Conservation (phyloP, 371 early-diverging fungal species). For the Rhizopus sp. region DNA sequence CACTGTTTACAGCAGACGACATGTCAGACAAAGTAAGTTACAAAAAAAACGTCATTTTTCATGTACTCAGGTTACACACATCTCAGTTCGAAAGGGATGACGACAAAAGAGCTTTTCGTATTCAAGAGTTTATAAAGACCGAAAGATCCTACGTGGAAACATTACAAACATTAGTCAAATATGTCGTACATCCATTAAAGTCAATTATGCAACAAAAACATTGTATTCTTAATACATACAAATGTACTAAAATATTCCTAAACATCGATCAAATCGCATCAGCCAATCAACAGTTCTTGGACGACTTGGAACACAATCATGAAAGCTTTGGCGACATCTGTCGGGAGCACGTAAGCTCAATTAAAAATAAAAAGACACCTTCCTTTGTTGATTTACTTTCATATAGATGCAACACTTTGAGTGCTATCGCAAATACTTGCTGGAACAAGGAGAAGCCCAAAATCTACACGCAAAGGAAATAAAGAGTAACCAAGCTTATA, state of each 20-base stretch:
- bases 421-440: constrained; percentile 48
- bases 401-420: constrained; percentile 42
- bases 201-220: constrained; percentile 22
- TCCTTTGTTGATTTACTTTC: constrained; percentile 2
- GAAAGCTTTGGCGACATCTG: constrained; percentile 42
- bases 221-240: constrained; percentile 39
- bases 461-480: constrained; percentile 36
- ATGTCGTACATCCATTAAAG: constrained; percentile 36
- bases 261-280: constrained; percentile 42
- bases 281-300: constrained; percentile 35
- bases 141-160: constrained; percentile 46
- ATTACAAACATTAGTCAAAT: constrained; percentile 29
- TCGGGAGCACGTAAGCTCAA: constrained; percentile 40
- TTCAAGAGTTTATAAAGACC: constrained; percentile 44
- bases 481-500: constrained; percentile 37
- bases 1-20: not conserved
- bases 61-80: not conserved
- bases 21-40: not conserved
- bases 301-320: constrained; percentile 22
- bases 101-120: constrained; percentile 30
- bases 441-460: constrained; percentile 40
- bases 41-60: not conserved
- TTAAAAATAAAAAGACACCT: not conserved
- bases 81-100: constrained; percentile 25
- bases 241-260: constrained; percentile 45